A percentile compares a stretch with the other conserved stretches of the same genome.
Evolutionary conservation across 2,329 filamentous ascomycete species (phyloP).

Genomic region (Fusarium sp.): DNA sequence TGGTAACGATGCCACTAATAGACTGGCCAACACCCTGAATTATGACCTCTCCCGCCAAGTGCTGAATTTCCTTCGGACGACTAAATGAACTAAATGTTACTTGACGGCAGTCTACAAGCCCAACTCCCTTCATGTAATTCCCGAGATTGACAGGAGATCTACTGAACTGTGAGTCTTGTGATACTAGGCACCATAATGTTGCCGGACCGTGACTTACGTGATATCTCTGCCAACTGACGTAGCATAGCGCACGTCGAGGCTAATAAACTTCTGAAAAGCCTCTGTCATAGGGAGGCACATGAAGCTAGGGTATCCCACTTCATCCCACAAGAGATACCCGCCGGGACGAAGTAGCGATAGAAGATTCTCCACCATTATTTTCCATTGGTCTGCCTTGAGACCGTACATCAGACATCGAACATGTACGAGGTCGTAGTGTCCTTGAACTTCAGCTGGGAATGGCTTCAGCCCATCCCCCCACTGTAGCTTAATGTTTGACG

Average conservation of each 20-base stretch:
- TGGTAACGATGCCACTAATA: neutral
- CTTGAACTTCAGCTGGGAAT: constrained; percentile 23
- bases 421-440: constrained; percentile 36
- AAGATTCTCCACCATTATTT: constrained; percentile 15
- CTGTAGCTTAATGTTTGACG: constrained; percentile 24
- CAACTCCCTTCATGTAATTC: neutral
- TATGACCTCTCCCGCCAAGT: neutral
- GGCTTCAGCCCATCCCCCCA: constrained; percentile 22
- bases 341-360: constrained; percentile 25
- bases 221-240: neutral
- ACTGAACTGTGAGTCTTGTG: neutral
- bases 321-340: constrained; percentile 37
- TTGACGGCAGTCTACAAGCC: neutral
- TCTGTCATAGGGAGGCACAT: neutral
- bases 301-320: constrained; percentile 5
- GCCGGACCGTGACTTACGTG: neutral
- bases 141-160: neutral
- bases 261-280: neutral
- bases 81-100: neutral
- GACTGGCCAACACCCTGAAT: neutral
- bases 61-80: neutral
- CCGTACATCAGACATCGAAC: constrained; percentile 23
- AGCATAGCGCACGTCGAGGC: neutral
- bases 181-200: no score
- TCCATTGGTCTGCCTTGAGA: constrained; percentile 34